Percentiles rank a stretch among this genome's conserved stretches.
Evolutionary conservation across 345 rosid genomes (phyloP).

Genomic region (Pseudoturritis turrita): DNA sequence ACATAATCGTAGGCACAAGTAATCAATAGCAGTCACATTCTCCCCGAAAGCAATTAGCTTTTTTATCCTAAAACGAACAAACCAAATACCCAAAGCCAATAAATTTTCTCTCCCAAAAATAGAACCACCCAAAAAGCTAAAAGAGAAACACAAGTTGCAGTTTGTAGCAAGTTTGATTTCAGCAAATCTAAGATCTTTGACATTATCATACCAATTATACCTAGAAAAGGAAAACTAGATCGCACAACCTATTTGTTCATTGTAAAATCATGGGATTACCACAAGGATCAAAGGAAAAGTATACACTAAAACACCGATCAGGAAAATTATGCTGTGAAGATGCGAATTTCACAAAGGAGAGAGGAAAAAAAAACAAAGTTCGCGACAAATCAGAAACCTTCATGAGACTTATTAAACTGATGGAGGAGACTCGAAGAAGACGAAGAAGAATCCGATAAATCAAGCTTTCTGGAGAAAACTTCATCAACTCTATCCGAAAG

Average conservation of each 20-base stretch:
- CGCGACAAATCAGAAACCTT: conserved; percentile 23
- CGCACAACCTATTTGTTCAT: background rate
- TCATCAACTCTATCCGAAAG: conserved; percentile 46
- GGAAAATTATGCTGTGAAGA: background rate
- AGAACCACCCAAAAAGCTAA: conserved; percentile 8
- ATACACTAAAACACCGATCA: background rate
- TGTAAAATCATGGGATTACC: background rate
- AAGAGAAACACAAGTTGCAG: conserved; percentile 8
- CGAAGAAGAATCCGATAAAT: conserved; percentile 34
- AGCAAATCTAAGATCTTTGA: conserved; percentile 23
- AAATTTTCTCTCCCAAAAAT: conserved; percentile 14
- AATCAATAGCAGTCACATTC: background rate
- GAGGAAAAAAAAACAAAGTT: background rate
- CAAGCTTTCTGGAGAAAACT: conserved; percentile 40
- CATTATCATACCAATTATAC: background rate
- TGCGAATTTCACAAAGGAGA: background rate
- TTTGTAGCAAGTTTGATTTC: conserved; percentile 22
- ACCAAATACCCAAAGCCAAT: background rate
- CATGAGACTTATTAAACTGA: conserved; percentile 43
- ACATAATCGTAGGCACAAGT: background rate
- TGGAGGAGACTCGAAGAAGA: conserved; percentile 45
- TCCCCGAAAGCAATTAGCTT: background rate
- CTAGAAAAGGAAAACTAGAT: conserved; percentile 13
- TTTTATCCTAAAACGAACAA: conserved; percentile 17
- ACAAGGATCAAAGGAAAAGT: background rate